Evolutionary conservation across 805 yeast genomes (phyloP).

Genomic region (Pichia gijzeniarum): DNA sequence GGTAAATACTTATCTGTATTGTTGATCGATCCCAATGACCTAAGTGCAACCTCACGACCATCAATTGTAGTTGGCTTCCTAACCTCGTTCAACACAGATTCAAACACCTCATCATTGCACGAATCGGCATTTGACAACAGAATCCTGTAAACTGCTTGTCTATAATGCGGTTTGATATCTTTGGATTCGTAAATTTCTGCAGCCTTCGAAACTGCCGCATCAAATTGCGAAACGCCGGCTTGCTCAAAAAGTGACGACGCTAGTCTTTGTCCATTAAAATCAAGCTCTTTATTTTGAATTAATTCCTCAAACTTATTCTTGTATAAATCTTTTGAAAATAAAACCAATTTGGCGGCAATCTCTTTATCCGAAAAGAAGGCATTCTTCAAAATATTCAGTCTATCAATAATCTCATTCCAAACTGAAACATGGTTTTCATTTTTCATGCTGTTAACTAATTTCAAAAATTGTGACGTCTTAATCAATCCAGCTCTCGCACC

Average conservation of each 20-base stretch:
- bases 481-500: constrained; percentile 42
- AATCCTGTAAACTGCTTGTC: constrained; percentile 37
- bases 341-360: constrained; percentile 23
- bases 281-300: constrained; percentile 10
- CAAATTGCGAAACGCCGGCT: constrained; percentile 35
- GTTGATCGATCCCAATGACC: constrained; percentile 45
- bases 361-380: constrained; percentile 34
- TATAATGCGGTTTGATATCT: constrained; percentile 34
- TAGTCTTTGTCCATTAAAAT: constrained; percentile 27
- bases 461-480: constrained; percentile 38
- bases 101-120: constrained; percentile 31
- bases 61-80: constrained; percentile 48
- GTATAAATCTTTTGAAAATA: constrained; percentile 32
- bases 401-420: constrained; percentile 47
- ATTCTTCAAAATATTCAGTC: constrained; percentile 32
- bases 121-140: constrained; percentile 34
- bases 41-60: constrained; percentile 50
- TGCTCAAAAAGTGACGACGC: constrained; percentile 35
- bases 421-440: constrained; percentile 38
- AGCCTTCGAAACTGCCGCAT: constrained; percentile 29
- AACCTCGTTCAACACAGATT: constrained; percentile 41
- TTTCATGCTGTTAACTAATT: constrained; percentile 32
- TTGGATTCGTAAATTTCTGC: constrained; percentile 6
- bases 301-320: constrained; percentile 26
- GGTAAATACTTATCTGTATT: constrained; percentile 31